These are phyloP conservation scores for Pleurotus tuber-regium DNA, from an alignment of 768 basidiomycete genomes.

Conservation along the genomic window DNA sequence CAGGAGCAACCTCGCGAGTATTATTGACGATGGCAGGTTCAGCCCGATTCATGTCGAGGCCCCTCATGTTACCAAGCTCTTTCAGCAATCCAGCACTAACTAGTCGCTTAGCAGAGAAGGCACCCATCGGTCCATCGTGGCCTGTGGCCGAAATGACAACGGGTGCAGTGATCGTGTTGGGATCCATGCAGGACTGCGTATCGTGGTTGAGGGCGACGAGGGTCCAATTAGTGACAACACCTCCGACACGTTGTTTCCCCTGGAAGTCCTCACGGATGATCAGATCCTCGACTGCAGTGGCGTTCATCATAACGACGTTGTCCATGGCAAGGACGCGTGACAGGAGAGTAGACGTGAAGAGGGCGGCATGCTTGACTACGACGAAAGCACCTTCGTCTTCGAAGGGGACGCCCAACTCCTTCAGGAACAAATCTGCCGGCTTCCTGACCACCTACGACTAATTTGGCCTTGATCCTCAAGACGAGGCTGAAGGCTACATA, in stretches of 20 bases:
- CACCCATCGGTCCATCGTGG: constrained; percentile 79
- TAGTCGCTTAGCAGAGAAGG: constrained; percentile 77
- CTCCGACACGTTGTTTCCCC: constrained; percentile 46
- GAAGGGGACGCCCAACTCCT: constrained; percentile 66
- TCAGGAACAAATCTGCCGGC: constrained; percentile 70
- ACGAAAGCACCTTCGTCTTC: constrained; percentile 79
- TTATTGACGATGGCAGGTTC: constrained; percentile 79
- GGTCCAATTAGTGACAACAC: constrained; percentile 54
- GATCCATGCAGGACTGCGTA: constrained; percentile 77
- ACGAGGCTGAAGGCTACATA: constrained; percentile 19
- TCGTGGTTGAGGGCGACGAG: constrained; percentile 61
- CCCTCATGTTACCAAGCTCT: constrained; percentile 77
- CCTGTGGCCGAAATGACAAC: constrained; percentile 71
- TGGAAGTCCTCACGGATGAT: constrained; percentile 63
- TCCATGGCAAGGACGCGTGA: constrained; percentile 67
- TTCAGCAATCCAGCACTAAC: constrained; percentile 73
- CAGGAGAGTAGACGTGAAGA: constrained; percentile 77
- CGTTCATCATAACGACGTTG: constrained; percentile 75
- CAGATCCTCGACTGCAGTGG: constrained; percentile 79
- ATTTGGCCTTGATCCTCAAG: background rate
- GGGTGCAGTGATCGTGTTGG: constrained; percentile 80
- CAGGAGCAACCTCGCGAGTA: constrained; percentile 74
- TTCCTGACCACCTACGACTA: constrained; percentile 64
- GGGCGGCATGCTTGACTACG: constrained; percentile 78
- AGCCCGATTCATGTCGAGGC: constrained; percentile 79